Evolutionary conservation across 139 green algal species (phyloP).

Genomic region (Auxenochlorella protothecoides): DNA sequence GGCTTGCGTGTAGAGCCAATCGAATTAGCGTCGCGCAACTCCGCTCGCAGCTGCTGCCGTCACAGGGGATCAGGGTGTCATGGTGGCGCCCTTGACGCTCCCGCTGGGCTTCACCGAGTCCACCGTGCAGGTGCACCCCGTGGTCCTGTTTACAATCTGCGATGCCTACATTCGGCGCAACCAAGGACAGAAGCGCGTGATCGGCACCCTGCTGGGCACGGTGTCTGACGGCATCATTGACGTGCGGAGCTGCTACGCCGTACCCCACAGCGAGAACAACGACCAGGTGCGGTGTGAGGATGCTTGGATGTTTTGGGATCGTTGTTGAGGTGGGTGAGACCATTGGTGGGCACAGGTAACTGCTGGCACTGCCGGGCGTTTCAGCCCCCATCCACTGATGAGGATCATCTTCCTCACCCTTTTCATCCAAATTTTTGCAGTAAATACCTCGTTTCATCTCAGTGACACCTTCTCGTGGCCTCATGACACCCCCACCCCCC

Average conservation of each 20-base stretch:
- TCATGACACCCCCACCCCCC: neutral
- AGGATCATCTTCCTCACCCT: too few species aligned
- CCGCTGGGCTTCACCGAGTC: slow-evolving; percentile 27
- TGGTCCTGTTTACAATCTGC: slow-evolving; percentile 87
- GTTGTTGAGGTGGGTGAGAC: too few species aligned
- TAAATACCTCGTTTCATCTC: slow-evolving; percentile 1
- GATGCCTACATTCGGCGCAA: slow-evolving; percentile 83
- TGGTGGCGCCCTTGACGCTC: slow-evolving; percentile 19
- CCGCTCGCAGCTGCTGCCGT: neutral
- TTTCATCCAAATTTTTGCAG: too few species aligned
- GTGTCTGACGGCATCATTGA: slow-evolving; percentile 65
- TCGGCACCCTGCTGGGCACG: slow-evolving; percentile 87
- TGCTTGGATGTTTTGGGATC: too few species aligned
- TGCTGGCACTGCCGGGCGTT: too few species aligned
- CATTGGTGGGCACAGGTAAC: too few species aligned
- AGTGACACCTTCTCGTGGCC: neutral
- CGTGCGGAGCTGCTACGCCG: slow-evolving; percentile 86
- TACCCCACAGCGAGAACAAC: slow-evolving; percentile 87
- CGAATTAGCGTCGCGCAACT: too few species aligned
- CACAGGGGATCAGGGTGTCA: neutral
- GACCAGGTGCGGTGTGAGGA: slow-evolving; percentile 53
- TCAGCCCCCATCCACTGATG: too few species aligned
- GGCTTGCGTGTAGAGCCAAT: too few species aligned
- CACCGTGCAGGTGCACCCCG: slow-evolving; percentile 74
- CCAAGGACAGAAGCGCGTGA: slow-evolving; percentile 79